Percentiles rank a stretch among this genome's conserved stretches.
Conservation (phyloP, 345 rosid species). For the Populus ilicifolia region DNA sequence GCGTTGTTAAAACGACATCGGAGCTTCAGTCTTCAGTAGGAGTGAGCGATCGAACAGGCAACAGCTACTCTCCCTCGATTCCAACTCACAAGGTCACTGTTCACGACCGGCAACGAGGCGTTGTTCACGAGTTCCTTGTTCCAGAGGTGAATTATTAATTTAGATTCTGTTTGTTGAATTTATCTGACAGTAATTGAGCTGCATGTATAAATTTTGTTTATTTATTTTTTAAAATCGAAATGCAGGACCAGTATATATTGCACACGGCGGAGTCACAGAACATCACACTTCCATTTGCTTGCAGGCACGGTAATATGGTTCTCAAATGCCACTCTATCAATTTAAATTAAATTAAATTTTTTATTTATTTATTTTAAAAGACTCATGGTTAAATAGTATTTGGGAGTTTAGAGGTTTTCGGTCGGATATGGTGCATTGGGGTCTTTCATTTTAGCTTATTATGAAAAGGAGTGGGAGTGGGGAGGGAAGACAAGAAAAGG, state of each 20-base stretch:
- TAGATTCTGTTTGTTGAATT: constrained; percentile 1
- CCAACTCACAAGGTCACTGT: constrained; percentile 81
- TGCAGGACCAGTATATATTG: constrained; percentile 92
- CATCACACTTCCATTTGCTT: constrained; percentile 86
- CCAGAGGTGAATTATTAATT: constrained; percentile 56
- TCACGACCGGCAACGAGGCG: constrained; percentile 75
- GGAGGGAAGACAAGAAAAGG: background rate
- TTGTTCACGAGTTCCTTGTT: constrained; percentile 73
- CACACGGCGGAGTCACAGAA: constrained; percentile 89
- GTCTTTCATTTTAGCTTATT: background rate
- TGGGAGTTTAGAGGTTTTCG: background rate
- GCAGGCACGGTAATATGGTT: constrained; percentile 79
- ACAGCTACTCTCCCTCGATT: constrained; percentile 31
- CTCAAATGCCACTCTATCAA: constrained; percentile 12
- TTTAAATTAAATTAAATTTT: too few relatives aligned
- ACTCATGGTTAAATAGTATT: background rate
- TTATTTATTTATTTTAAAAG: too few relatives aligned
- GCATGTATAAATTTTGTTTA: background rate
- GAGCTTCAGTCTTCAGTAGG: constrained; percentile 50
- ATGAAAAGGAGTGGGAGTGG: background rate
- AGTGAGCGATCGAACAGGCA: constrained; percentile 26
- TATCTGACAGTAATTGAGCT: background rate
- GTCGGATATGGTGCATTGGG: background rate
- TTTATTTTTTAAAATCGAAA: constrained; percentile 7
- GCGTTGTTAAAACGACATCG: constrained; percentile 30